A percentile compares a stretch with the other conserved stretches of the same genome.
phyloP scores from a whole-genome alignment of 164 flowering plant genomes.

The Pachysandra terminalis region DNA sequence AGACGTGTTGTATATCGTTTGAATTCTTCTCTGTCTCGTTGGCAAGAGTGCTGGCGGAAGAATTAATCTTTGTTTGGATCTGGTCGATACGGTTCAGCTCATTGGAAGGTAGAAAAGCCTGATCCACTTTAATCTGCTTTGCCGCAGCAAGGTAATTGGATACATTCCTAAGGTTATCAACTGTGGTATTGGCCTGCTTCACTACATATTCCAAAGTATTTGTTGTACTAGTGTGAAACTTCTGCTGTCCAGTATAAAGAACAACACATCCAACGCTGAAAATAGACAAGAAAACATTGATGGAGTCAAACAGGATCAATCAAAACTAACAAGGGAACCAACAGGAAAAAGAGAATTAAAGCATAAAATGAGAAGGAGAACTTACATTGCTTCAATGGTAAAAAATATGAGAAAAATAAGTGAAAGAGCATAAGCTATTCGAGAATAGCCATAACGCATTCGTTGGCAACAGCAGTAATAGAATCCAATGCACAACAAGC shows the following conservation, averaged over 20 bases:
- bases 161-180: constrained; percentile 59
- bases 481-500: constrained; percentile 44
- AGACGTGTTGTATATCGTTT: constrained; percentile 38
- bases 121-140: constrained; percentile 46
- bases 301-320: constrained; percentile 5
- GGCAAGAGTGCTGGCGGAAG: constrained; percentile 51
- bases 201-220: constrained; percentile 62
- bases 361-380: neutral
- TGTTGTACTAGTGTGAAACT: constrained; percentile 56
- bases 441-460: constrained; percentile 68
- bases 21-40: constrained; percentile 42
- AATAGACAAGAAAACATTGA: constrained; percentile 1
- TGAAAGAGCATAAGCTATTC: constrained; percentile 67
- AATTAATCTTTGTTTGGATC: constrained; percentile 49
- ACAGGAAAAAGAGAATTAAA: neutral
- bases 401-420: constrained; percentile 70
- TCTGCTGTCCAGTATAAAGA: constrained; percentile 75
- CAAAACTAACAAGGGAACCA: constrained; percentile 6
- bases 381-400: constrained; percentile 77
- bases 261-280: constrained; percentile 72
- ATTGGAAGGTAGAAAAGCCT: constrained; percentile 43
- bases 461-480: constrained; percentile 60
- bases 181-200: constrained; percentile 57
- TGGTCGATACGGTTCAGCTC: constrained; percentile 49
- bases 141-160: constrained; percentile 70